These are phyloP conservation scores for Mycena rebaudengoi DNA, from an alignment of 768 basidiomycete genomes.

Conservation along the genomic window DNA sequence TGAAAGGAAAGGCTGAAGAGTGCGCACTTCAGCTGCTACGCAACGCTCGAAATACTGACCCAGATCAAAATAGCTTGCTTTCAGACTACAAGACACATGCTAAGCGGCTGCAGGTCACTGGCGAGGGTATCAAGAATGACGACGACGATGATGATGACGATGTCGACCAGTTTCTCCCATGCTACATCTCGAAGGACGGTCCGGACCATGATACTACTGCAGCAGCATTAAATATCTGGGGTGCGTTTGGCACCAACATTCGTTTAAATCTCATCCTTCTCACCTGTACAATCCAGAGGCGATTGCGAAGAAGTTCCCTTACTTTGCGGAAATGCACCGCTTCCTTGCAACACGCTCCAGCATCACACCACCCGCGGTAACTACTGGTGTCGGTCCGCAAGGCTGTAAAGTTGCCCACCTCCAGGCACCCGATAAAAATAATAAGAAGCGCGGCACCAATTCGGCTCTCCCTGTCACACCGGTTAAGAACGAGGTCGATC, in stretches of 20 bases:
- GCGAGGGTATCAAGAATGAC: slow-evolving; percentile 25
- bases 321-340: slow-evolving; percentile 23
- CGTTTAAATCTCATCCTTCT: not conserved
- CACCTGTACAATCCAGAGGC: too few species aligned
- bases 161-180: not conserved
- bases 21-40: too few species aligned
- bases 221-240: slow-evolving; percentile 35
- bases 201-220: slow-evolving; percentile 20
- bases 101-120: slow-evolving; percentile 26
- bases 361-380: slow-evolving; percentile 35
- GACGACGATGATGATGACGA: slow-evolving; percentile 3
- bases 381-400: slow-evolving; percentile 37
- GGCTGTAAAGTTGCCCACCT: slow-evolving; percentile 28
- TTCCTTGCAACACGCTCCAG: slow-evolving; percentile 32
- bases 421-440: slow-evolving; percentile 29
- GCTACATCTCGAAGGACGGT: slow-evolving; percentile 4
- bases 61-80: slow-evolving; percentile 27
- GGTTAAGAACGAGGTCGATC: too few species aligned
- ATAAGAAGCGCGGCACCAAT: not conserved
- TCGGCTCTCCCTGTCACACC: not conserved
- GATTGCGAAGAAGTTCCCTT: slow-evolving; percentile 29
- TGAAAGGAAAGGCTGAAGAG: slow-evolving; percentile 31
- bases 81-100: slow-evolving; percentile 19
- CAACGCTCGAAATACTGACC: too few species aligned
- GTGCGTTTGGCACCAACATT: slow-evolving; percentile 3